These are phyloP conservation scores for Suillus bovinus DNA, from an alignment of 768 basidiomycete species.

Conservation along the genomic window DNA sequence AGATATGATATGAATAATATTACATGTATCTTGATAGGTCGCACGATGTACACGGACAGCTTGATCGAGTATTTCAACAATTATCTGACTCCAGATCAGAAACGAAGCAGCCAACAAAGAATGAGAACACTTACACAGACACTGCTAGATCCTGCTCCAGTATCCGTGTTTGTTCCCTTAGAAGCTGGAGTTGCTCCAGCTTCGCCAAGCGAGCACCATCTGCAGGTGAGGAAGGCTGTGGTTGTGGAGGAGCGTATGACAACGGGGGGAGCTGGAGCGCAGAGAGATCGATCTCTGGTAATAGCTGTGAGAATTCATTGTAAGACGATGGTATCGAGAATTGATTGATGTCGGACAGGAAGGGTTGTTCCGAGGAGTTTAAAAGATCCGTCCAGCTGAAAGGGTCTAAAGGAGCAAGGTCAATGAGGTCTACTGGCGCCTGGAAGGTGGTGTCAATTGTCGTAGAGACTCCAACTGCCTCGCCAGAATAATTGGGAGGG, in stretches of 20 bases:
- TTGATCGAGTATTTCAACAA: neutral
- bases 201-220: conserved; percentile 27
- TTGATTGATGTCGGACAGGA: neutral
- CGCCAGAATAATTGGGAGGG: neutral
- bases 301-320: conserved; percentile 5
- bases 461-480: neutral
- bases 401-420: neutral
- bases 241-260: neutral
- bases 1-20: conserved; percentile 18
- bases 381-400: neutral
- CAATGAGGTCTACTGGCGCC: neutral
- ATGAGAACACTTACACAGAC: conserved; percentile 11
- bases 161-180: conserved; percentile 36
- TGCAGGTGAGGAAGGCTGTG: neutral
- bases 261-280: conserved; percentile 23
- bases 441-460: too few species aligned
- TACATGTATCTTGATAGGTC: conserved; percentile 13
- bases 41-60: neutral
- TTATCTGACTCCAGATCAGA: conserved; percentile 2
- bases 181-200: conserved; percentile 30
- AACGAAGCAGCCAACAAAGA: neutral
- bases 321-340: neutral
- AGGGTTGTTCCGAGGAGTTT: neutral
- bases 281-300: conserved; percentile 28
- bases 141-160: conserved; percentile 34